These are phyloP conservation scores for Pyrus hybrid DNA, from an alignment of 331 rosid genomes.

Conservation along the genomic window DNA sequence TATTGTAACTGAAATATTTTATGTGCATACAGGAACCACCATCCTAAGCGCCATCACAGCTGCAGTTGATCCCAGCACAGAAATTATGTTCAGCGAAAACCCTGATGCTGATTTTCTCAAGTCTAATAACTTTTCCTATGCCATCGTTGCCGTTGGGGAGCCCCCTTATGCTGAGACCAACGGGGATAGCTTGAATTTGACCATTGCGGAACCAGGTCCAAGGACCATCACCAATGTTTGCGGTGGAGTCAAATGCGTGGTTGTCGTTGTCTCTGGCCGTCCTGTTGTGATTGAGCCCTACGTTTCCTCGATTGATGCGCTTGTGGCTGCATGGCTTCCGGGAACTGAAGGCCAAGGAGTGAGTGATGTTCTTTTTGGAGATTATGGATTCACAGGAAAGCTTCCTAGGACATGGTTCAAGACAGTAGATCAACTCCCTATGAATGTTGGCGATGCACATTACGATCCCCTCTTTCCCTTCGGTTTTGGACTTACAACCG, in stretches of 20 bases:
- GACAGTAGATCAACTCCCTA: conserved; percentile 59
- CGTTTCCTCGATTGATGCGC: conserved; percentile 39
- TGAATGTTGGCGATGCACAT: conserved; percentile 65
- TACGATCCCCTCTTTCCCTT: conserved; percentile 62
- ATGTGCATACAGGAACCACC: conserved; percentile 34
- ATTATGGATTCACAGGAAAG: conserved; percentile 52
- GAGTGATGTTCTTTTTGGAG: conserved; percentile 45
- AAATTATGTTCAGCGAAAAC: conserved; percentile 46
- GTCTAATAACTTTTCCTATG: conserved; percentile 45
- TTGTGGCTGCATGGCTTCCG: conserved; percentile 76
- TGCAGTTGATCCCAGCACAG: conserved; percentile 40
- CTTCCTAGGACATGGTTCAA: conserved; percentile 69
- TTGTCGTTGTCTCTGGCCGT: conserved; percentile 54
- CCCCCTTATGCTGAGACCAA: conserved; percentile 47
- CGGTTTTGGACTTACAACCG: conserved; percentile 52
- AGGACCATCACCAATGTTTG: conserved; percentile 49
- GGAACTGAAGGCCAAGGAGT: conserved; percentile 77
- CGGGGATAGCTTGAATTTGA: conserved; percentile 51
- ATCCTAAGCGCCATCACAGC: conserved; percentile 44
- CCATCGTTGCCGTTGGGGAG: conserved; percentile 58
- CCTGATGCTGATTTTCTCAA: conserved; percentile 40
- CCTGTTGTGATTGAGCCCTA: conserved; percentile 51
- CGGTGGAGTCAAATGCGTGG: conserved; percentile 31
- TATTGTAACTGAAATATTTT: background rate
- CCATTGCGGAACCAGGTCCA: conserved; percentile 50